Percentiles rank a stretch among this genome's conserved stretches.
Conservation (phyloP, 345 rosid genomes). For the Pugionium dolabratum region DNA sequence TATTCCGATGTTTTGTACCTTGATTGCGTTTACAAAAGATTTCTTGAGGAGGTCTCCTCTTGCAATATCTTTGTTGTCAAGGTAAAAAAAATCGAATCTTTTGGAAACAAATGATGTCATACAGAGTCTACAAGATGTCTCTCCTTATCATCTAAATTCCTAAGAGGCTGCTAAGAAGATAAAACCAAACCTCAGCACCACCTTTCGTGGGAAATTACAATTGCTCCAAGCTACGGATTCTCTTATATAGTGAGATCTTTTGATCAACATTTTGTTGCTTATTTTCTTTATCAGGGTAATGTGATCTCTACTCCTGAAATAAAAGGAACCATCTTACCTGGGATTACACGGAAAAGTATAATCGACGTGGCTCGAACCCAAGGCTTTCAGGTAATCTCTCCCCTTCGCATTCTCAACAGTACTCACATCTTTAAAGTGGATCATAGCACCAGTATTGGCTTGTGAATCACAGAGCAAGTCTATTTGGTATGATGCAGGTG, state of each 20-base stretch:
- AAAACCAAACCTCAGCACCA: no score
- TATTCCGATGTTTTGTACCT: slow-evolving; percentile 38
- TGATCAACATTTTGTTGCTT: neutral
- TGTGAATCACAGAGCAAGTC: no score
- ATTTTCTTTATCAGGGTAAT: slow-evolving; percentile 43
- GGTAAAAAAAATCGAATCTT: slow-evolving; percentile 6
- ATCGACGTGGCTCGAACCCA: slow-evolving; percentile 75
- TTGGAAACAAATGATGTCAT: no score
- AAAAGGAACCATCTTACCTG: slow-evolving; percentile 31
- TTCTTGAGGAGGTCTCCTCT: slow-evolving; percentile 37
- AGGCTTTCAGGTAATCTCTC: slow-evolving; percentile 60
- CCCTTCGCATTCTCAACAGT: neutral
- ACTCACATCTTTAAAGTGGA: no score
- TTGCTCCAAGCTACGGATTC: no score
- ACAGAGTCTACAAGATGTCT: no score
- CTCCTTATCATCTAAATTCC: no score
- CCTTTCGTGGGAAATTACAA: no score
- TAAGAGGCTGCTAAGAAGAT: no score
- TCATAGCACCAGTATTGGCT: no score
- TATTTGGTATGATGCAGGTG: no score
- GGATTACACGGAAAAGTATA: slow-evolving; percentile 48
- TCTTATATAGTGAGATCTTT: no score
- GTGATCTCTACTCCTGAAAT: slow-evolving; percentile 67
- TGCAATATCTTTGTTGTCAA: slow-evolving; percentile 40
- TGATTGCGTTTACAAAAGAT: slow-evolving; percentile 34